Percentiles rank a stretch among this genome's conserved stretches.
Conservation (phyloP, 148 eudicot genomes). For the Rheum nobile region DNA sequence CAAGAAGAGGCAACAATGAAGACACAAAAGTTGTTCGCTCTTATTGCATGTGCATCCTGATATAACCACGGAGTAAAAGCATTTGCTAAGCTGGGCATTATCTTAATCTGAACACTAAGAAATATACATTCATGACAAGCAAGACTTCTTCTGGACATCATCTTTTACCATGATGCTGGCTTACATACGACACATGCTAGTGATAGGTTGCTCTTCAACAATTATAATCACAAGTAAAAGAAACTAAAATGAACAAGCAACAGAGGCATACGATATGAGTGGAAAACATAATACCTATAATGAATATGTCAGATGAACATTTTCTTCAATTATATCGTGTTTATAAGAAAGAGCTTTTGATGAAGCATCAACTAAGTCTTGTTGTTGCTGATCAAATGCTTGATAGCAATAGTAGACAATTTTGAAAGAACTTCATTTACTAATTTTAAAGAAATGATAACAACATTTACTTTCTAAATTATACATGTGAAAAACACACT, state of each 20-base stretch:
- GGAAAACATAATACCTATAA: conserved; percentile 49
- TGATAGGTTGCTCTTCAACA: not conserved
- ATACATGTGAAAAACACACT: not conserved
- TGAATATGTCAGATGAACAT: conserved; percentile 79
- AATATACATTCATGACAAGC: not conserved
- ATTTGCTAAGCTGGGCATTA: not conserved
- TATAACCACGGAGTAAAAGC: conserved; percentile 10
- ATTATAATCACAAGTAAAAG: not conserved
- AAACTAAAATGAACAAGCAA: not conserved
- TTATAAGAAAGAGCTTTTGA: conserved; percentile 89
- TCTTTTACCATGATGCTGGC: not conserved
- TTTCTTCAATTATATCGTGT: conserved; percentile 93
- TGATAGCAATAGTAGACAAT: conserved; percentile 12
- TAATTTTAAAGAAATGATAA: too few relatives aligned
- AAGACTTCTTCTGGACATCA: not conserved
- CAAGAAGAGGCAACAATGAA: conserved; percentile 77
- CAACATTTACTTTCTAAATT: not conserved
- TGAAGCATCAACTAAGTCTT: conserved; percentile 78
- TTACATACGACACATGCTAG: not conserved
- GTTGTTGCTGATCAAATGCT: conserved; percentile 99
- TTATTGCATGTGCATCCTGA: conserved; percentile 86
- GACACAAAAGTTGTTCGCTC: conserved; percentile 79
- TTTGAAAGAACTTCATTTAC: not conserved
- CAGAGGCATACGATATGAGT: not conserved
- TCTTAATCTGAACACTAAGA: not conserved